Evolutionary conservation across 352 stramenopile species (phyloP).

Genomic region (Pythium grandisporangium): DNA sequence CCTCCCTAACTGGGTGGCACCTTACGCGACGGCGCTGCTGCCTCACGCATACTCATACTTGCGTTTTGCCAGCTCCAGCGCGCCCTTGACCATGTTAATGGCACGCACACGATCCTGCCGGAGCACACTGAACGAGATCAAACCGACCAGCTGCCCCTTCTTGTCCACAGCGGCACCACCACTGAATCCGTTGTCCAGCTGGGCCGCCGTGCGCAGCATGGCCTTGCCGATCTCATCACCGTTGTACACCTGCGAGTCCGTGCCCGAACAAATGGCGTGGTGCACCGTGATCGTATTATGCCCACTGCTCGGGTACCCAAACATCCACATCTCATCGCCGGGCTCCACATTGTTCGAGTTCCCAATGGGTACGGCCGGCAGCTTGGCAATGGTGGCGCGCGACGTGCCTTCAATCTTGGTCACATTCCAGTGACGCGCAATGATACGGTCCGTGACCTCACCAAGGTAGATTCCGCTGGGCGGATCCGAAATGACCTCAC

Average conservation of each 20-base stretch:
- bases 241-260: slow-evolving; percentile 80
- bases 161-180: slow-evolving; percentile 78
- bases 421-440: slow-evolving; percentile 75
- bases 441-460: slow-evolving; percentile 81
- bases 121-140: slow-evolving; percentile 84
- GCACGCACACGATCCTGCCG: slow-evolving; percentile 79
- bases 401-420: slow-evolving; percentile 73
- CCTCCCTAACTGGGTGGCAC: too few relatives aligned
- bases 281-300: slow-evolving; percentile 88
- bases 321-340: slow-evolving; percentile 88
- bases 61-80: slow-evolving; percentile 74
- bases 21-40: too few relatives aligned
- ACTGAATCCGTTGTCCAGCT: slow-evolving; percentile 83
- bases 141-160: slow-evolving; percentile 73
- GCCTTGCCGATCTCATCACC: slow-evolving; percentile 80
- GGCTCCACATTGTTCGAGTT: slow-evolving; percentile 87
- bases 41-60: slow-evolving; percentile 59
- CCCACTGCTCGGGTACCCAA: slow-evolving; percentile 81
- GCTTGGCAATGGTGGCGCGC: slow-evolving; percentile 53
- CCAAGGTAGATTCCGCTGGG: slow-evolving; percentile 84
- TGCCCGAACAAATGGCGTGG: slow-evolving; percentile 84
- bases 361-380: slow-evolving; percentile 69
- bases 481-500: slow-evolving; percentile 78
- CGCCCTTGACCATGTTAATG: slow-evolving; percentile 87
- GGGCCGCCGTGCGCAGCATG: slow-evolving; percentile 76